A percentile compares a stretch with the other conserved stretches of the same genome.
phyloP scores from a whole-genome alignment of 202 grass and related monocot genomes.

The Carex sylvatica region DNA sequence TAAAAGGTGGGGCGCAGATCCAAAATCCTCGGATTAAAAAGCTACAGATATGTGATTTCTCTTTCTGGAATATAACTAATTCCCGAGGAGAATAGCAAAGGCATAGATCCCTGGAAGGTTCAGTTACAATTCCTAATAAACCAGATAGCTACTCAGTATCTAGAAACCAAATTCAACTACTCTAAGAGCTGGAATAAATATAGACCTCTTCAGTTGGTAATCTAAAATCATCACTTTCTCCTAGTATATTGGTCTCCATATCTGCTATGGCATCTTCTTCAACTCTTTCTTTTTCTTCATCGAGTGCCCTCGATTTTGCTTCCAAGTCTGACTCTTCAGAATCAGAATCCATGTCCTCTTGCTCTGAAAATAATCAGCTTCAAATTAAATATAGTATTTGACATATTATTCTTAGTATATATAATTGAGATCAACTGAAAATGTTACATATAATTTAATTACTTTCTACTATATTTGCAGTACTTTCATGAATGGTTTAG shows the following conservation, averaged over 20 bases:
- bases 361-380: constrained; percentile 33
- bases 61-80: too few species aligned
- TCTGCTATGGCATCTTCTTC: constrained; percentile 68
- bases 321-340: constrained; percentile 71
- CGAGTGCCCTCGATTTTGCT: constrained; percentile 64
- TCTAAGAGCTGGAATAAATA: not conserved
- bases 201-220: constrained; percentile 79
- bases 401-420: not conserved
- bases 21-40: too few species aligned
- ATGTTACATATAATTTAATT: not conserved
- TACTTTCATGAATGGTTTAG: not conserved
- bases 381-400: not conserved
- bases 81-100: not conserved
- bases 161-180: not conserved
- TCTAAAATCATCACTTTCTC: constrained; percentile 81
- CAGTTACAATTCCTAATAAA: not conserved
- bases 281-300: constrained; percentile 41
- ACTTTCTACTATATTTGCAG: not conserved
- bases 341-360: constrained; percentile 37
- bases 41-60: too few species aligned
- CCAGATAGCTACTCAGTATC: not conserved
- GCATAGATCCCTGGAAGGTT: not conserved
- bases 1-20: not conserved
- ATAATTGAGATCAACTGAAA: not conserved
- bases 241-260: constrained; percentile 63